Percentiles rank a stretch among this genome's conserved stretches.
These are phyloP conservation scores for Leishmania major DNA, from an alignment of 208 protist genomes.

Conservation along the genomic window DNA sequence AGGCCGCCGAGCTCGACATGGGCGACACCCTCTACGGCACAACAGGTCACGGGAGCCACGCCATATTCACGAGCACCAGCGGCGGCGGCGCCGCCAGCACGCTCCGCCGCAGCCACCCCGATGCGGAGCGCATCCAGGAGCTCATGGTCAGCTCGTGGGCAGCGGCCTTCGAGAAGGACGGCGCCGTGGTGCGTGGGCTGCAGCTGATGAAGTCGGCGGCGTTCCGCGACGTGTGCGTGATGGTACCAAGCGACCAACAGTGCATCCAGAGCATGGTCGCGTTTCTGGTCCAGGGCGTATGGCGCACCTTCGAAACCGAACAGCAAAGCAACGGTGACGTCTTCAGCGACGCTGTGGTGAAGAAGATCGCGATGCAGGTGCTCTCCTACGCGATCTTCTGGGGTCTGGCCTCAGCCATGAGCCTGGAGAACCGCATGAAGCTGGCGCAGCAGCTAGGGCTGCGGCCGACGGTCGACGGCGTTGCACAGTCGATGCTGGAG, in stretches of 20 bases:
- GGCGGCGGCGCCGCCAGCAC: constrained; percentile 13
- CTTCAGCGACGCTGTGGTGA: constrained; percentile 16
- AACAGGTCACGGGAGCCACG: constrained; percentile 4
- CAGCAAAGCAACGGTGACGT: constrained; percentile 49
- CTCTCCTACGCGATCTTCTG: constrained; percentile 96
- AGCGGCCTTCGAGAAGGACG: constrained; percentile 80
- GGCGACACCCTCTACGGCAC: constrained; percentile 19
- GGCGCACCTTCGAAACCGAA: constrained; percentile 91
- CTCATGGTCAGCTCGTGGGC: constrained; percentile 80
- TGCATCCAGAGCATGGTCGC: constrained; percentile 92
- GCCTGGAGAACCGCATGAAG: constrained; percentile 53
- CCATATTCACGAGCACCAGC: constrained; percentile 8
- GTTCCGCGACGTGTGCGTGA: constrained; percentile 88
- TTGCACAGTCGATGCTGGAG: constrained; percentile 69
- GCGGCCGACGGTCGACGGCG: constrained; percentile 33
- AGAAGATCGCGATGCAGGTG: constrained; percentile 33
- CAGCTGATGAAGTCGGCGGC: constrained; percentile 50
- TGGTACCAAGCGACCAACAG: constrained; percentile 93
- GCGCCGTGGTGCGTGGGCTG: constrained; percentile 84
- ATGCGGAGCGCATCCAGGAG: constrained; percentile 84
- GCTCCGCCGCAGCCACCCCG: constrained; percentile 39
- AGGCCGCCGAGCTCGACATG: constrained; percentile 12
- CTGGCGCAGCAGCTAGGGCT: constrained; percentile 67
- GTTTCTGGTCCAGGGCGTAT: constrained; percentile 92
- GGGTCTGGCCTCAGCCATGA: constrained; percentile 90